Evolutionary conservation across 2,329 filamentous ascomycete genomes (phyloP).

Genomic region (Shiraia bambusicola): DNA sequence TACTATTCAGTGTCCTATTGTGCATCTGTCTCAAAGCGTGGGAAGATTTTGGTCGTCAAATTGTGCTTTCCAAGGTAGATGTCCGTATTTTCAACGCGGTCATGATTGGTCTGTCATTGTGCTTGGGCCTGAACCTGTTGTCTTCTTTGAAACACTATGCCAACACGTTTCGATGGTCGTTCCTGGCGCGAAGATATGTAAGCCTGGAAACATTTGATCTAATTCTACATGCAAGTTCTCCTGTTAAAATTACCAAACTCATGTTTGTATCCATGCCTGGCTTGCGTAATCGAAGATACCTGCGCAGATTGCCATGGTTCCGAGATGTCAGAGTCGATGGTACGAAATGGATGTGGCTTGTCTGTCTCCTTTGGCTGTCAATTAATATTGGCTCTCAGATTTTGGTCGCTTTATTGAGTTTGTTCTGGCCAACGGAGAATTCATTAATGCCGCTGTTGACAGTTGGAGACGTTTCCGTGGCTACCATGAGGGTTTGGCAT

Average conservation of each 20-base stretch:
- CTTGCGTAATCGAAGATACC: conserved; percentile 24
- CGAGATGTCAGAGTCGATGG: conserved; percentile 34
- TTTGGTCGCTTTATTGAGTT: conserved; percentile 34
- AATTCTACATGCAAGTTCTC: conserved; percentile 33
- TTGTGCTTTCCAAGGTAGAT: conserved; percentile 30
- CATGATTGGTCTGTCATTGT: conserved; percentile 37
- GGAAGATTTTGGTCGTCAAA: conserved; percentile 27
- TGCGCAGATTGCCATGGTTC: conserved; percentile 31
- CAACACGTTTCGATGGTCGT: conserved; percentile 36
- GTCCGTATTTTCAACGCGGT: conserved; percentile 38
- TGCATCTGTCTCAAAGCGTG: conserved; percentile 31
- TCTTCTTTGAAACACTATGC: conserved; percentile 39
- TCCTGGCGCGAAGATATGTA: conserved; percentile 36
- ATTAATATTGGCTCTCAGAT: conserved; percentile 40
- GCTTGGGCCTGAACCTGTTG: conserved; percentile 38
- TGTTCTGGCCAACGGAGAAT: conserved; percentile 40
- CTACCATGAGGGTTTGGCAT: conserved; percentile 30
- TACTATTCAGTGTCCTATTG: conserved; percentile 34
- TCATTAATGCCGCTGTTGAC: conserved; percentile 30
- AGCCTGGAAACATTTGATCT: conserved; percentile 40
- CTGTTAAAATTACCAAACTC: conserved; percentile 37
- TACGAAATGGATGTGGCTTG: conserved; percentile 37
- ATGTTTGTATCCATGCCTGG: conserved; percentile 39
- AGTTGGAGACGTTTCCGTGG: conserved; percentile 29
- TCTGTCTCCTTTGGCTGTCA: conserved; percentile 34